A percentile compares a stretch with the other conserved stretches of the same genome.
These are phyloP conservation scores for Aegle marmelos DNA, from an alignment of 345 rosid genomes.

Conservation along the genomic window DNA sequence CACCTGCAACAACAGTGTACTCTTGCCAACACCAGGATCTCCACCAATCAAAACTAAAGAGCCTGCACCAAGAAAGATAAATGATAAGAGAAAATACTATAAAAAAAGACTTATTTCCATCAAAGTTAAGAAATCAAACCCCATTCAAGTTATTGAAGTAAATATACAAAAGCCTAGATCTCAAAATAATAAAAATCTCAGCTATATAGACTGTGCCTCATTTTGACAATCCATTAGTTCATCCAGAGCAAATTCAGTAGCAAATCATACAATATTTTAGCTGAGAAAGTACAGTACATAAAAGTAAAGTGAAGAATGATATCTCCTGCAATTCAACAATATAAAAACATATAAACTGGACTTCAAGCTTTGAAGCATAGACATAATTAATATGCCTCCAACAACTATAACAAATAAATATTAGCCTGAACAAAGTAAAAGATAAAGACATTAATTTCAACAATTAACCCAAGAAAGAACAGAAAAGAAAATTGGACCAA, in stretches of 20 bases:
- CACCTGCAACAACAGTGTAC: conserved; percentile 90
- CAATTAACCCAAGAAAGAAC: conserved; percentile 7
- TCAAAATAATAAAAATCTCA: not conserved
- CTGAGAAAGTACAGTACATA: not conserved
- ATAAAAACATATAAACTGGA: not conserved
- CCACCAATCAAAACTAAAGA: conserved; percentile 89
- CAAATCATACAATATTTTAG: not conserved
- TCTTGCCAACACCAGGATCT: conserved; percentile 98
- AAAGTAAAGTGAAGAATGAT: not conserved
- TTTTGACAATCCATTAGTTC: not conserved
- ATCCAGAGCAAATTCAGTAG: not conserved
- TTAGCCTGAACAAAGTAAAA: not conserved
- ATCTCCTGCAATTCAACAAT: not conserved
- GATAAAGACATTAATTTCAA: not conserved
- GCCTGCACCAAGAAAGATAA: conserved; percentile 39
- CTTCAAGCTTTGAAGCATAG: not conserved
- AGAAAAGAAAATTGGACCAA: conserved; percentile 14
- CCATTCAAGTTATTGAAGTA: not conserved
- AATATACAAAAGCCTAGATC: not conserved
- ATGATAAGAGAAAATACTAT: not conserved
- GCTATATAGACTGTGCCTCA: not conserved
- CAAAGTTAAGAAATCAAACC: not conserved
- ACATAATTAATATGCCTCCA: not conserved
- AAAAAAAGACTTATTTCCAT: not conserved
- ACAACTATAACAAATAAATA: not conserved